Evolutionary conservation across 345 rosid genomes (phyloP).

Genomic region (Citrus unshiu): DNA sequence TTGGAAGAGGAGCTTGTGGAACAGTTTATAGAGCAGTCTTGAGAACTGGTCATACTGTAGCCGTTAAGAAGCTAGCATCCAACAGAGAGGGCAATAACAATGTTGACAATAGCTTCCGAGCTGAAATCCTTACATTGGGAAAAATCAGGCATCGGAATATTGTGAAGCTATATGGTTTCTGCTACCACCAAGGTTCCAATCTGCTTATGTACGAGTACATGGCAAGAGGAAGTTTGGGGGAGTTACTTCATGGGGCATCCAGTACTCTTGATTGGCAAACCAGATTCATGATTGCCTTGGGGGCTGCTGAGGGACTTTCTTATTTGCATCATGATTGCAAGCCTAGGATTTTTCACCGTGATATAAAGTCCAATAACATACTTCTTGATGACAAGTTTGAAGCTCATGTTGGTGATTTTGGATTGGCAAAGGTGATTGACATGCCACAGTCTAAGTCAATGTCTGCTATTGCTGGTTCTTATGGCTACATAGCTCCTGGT

Average conservation of each 20-base stretch:
- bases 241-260: slow-evolving; percentile 53
- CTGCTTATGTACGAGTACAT: slow-evolving; percentile 76
- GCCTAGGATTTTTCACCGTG: slow-evolving; percentile 88
- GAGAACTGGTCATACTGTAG: slow-evolving; percentile 54
- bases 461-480: slow-evolving; percentile 96
- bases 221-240: slow-evolving; percentile 75
- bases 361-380: slow-evolving; percentile 80
- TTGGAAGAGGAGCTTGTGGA: slow-evolving; percentile 94
- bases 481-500: slow-evolving; percentile 97
- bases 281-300: slow-evolving; percentile 76
- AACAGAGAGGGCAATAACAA: slow-evolving; percentile 65
- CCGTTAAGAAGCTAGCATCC: slow-evolving; percentile 83
- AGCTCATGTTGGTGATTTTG: slow-evolving; percentile 94
- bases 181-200: slow-evolving; percentile 82
- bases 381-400: slow-evolving; percentile 75
- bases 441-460: slow-evolving; percentile 87
- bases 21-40: slow-evolving; percentile 76
- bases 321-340: slow-evolving; percentile 89
- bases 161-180: slow-evolving; percentile 88
- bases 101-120: slow-evolving; percentile 74
- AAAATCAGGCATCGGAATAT: slow-evolving; percentile 85
- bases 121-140: slow-evolving; percentile 80
- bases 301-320: slow-evolving; percentile 78
- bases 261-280: slow-evolving; percentile 66
- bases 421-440: slow-evolving; percentile 86